phyloP scores from a whole-genome alignment of 768 basidiomycete genomes.

The Boletus vermiculosoides region DNA sequence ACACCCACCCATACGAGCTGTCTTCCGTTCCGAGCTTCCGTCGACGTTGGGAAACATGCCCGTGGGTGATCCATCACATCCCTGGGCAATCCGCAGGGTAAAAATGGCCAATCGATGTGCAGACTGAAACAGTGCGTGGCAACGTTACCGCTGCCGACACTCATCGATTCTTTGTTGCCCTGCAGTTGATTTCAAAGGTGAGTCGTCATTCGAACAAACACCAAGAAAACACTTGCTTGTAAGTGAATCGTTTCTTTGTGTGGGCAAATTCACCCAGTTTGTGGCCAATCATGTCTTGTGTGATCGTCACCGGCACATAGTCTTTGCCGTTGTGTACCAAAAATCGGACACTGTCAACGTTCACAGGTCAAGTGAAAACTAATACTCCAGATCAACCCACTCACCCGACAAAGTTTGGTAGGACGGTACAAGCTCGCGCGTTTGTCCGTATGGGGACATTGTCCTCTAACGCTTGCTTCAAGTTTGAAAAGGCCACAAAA shows the following conservation, averaged over 20 bases:
- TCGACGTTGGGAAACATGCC: not conserved
- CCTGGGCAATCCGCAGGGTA: not conserved
- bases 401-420: slow-evolving; percentile 95
- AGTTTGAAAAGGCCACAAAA: slow-evolving; percentile 89
- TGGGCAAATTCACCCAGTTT: slow-evolving; percentile 94
- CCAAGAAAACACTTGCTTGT: slow-evolving; percentile 59
- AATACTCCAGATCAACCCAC: slow-evolving; percentile 23
- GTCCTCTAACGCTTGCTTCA: slow-evolving; percentile 75
- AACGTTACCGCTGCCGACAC: not conserved
- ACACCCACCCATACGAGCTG: not conserved
- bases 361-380: not conserved
- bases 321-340: slow-evolving; percentile 94
- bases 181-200: slow-evolving; percentile 12
- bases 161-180: slow-evolving; percentile 42
- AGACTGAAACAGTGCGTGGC: not conserved
- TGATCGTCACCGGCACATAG: slow-evolving; percentile 81
- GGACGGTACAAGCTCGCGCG: slow-evolving; percentile 85
- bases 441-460: slow-evolving; percentile 88
- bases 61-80: not conserved
- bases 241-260: slow-evolving; percentile 84
- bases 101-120: not conserved
- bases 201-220: not conserved
- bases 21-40: not conserved
- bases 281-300: slow-evolving; percentile 98
- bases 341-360: slow-evolving; percentile 65